Percentiles rank a stretch among this genome's conserved stretches.
Conservation (phyloP, 495 filamentous ascomycete species). For the Friedmanniomyces endolithicus region DNA sequence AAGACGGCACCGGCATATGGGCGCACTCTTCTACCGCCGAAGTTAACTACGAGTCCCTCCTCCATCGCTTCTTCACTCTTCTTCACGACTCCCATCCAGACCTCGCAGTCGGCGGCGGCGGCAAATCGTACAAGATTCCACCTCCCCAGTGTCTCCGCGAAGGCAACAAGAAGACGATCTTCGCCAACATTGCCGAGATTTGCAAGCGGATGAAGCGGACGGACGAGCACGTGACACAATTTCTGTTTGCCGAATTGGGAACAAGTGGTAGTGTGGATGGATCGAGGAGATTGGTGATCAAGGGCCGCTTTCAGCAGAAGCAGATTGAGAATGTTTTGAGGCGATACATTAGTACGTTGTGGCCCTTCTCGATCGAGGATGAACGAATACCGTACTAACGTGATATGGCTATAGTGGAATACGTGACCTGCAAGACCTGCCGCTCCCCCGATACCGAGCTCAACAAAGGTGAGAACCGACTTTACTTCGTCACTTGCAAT, state of each 20-base stretch:
- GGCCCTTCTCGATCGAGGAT: too few species aligned
- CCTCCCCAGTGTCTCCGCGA: conserved; percentile 98
- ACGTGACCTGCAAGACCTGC: conserved; percentile 98
- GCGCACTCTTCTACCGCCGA: conserved; percentile 59
- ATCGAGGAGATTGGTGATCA: conserved; percentile 85
- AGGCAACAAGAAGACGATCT: conserved; percentile 99
- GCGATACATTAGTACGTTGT: conserved; percentile 81
- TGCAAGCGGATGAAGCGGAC: conserved; percentile 91
- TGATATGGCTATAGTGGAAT: conserved; percentile 53
- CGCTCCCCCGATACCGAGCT: conserved; percentile 87
- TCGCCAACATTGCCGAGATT: conserved; percentile 92
- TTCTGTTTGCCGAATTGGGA: conserved; percentile 95
- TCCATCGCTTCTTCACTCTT: conserved; percentile 82
- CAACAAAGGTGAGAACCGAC: conserved; percentile 95
- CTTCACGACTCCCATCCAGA: conserved; percentile 90
- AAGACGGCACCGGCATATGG: conserved; percentile 91
- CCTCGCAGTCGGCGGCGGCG: conserved; percentile 61
- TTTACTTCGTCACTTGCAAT: conserved; percentile 75
- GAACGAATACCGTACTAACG: background rate
- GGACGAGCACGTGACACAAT: conserved; percentile 76
- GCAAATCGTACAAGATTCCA: conserved; percentile 95
- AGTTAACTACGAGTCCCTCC: conserved; percentile 72
- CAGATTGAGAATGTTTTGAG: conserved; percentile 92
- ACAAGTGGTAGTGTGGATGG: conserved; percentile 92
- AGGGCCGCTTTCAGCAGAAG: conserved; percentile 97